Evolutionary conservation across 1,284 basidiomycete species (phyloP), one percentile per base, ranked within the genome.

Genomic region (Fomitopsis palustris): DNA sequence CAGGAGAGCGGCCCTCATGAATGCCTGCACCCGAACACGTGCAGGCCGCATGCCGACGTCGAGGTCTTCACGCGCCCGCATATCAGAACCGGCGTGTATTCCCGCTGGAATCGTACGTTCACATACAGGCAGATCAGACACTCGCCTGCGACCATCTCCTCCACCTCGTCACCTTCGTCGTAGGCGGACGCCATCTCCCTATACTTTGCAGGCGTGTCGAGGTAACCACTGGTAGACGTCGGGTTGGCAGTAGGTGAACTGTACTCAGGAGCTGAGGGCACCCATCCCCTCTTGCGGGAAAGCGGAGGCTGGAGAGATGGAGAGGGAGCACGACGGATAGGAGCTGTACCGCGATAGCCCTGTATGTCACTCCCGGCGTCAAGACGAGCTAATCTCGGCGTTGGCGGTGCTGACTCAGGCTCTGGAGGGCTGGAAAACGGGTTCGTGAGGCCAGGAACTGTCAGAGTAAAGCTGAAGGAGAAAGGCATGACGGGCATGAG

Each of bases 281-380:
- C 82, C 88, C 88, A 90, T 54, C 85, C 86, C 68, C 88, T 76
- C 71, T 90, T 90, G 56, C 81, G 75, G 19, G 80, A 77, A 51
- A 78, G 65, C 16, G 79, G 81, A 31, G 68, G 64, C 19, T 64
- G 57, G 19, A 70, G 64, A 47, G 64, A 69, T 51, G 69, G 68
- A 25, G 71, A 70, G 17, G 68, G 68, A 8, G 65, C 65, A 35
- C 67, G 69, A 53, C 66, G 67, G 56, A 64, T 42, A 49, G n/a
- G 41, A 38, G 57, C 56, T 29, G 56, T 59, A 35, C 43, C 51
- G 57, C 62, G 60, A 52, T 61, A 58, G 56, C 37, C 38, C 38
- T 53, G 49, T 35, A 45, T 57, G 55, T 35, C 31, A 45, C 42
- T 51, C n/a, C 42, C 37, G 23, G 55, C 51, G 51, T 57, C 51